Base-by-base conservation (phyloP, 306 rosid species). In the Cucurbita ficifolia region DNA sequence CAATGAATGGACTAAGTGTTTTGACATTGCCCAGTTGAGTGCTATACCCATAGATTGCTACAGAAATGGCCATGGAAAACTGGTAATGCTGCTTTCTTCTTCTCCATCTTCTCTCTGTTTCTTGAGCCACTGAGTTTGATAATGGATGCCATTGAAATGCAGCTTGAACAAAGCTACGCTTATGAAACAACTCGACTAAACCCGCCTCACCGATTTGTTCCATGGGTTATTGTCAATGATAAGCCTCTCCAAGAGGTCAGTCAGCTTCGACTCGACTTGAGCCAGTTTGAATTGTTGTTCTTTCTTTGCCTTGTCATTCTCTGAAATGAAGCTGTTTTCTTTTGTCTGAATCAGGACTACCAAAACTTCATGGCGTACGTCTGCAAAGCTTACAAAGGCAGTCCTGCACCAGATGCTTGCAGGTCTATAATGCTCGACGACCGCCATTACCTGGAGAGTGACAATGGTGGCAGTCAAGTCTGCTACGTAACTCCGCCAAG, bases 221-320 rank as follows among this genome's bases (percentile, higher is more conserved):
- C 96, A 48, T 90, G 98, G 97, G 87, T 93, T 59, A 86, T 93
- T 62, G 90, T 93, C 33, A 84, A 93, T 62, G 80, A 82, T 71
- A 77, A 86, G 54, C 78, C 98, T 58, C 87, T 93, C 51, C 85
- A 83, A 82, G 96, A 88, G 96, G 96, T 77, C 19, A 88, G 96
- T 77, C 29, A 11, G 73, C 56, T 21, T 22, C 56, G 7, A 67
- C 7, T 67, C 38, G 18, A 67, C n/a, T 29, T 29, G 33, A 29
- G 33, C 39, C 13, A 12, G 12, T 53, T 76, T 48, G 9, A 1
- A 22, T 29, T 65, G 10, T 8, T 57, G 7, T 73, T 22, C 6
- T 13, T 73, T 22, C 6, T 13, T 72, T 17, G 72, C 40, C 1
- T 39, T 40, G 63, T 56, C 3, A 54, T 76, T 79, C 13, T 70